These are phyloP conservation scores for Adenanthera pavonina DNA, from an alignment of 306 rosid genomes.

Conservation along the genomic window DNA sequence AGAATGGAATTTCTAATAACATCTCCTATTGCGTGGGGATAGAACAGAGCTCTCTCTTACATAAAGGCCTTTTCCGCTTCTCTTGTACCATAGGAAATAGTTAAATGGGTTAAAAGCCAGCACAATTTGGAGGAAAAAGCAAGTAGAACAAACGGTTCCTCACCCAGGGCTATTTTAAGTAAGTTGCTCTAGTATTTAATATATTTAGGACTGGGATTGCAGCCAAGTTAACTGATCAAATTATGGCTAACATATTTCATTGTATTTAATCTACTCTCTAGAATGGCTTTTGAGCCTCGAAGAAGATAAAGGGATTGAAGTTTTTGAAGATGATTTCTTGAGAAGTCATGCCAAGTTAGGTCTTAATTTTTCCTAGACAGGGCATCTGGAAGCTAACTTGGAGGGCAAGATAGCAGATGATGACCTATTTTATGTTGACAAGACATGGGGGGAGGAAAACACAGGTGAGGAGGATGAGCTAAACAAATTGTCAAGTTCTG, in stretches of 20 bases:
- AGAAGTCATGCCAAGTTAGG: conserved; percentile 46
- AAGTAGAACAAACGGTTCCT: conserved; percentile 48
- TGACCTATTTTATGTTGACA: conserved; percentile 65
- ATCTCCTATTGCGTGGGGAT: conserved; percentile 55
- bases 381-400: conserved; percentile 41
- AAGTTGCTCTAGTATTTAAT: conserved; percentile 37
- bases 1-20: conserved; percentile 27
- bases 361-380: conserved; percentile 40
- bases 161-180: conserved; percentile 67
- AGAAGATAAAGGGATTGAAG: conserved; percentile 57
- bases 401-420: conserved; percentile 51
- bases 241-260: conserved; percentile 35
- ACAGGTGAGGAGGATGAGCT: conserved; percentile 42
- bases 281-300: conserved; percentile 79
- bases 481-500: conserved; percentile 51
- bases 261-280: conserved; percentile 42
- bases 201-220: conserved; percentile 11
- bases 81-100: conserved; percentile 52
- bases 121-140: conserved; percentile 51
- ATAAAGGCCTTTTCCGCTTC: conserved; percentile 67
- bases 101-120: conserved; percentile 55
- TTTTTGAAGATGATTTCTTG: conserved; percentile 59
- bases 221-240: conserved; percentile 9
- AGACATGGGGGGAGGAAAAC: conserved; percentile 46
- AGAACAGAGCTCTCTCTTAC: conserved; percentile 64